Percentiles rank a stretch among this genome's conserved stretches.
Evolutionary conservation across 805 yeast genomes (phyloP).

Genomic region (Zygoascus flipseniorum): DNA sequence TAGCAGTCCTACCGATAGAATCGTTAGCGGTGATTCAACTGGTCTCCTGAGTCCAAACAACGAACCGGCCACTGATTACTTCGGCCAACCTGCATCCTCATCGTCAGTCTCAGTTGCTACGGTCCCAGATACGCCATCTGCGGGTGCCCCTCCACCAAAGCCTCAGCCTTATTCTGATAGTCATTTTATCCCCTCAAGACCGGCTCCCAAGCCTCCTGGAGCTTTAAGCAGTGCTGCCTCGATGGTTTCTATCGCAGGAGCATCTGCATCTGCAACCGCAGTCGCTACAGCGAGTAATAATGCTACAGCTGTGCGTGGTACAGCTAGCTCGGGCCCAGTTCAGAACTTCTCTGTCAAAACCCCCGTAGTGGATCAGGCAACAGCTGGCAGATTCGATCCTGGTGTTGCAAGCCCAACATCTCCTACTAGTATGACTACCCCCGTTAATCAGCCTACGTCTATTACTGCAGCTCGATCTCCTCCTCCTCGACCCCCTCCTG

Average conservation of each 20-base stretch:
- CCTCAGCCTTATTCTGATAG: constrained; percentile 1
- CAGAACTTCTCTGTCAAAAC: background rate
- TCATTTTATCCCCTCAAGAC: constrained; percentile 22
- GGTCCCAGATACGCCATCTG: background rate
- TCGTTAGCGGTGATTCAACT: background rate
- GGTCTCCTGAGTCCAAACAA: background rate
- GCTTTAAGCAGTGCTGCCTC: background rate
- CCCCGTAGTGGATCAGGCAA: background rate
- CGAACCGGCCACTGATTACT: constrained; percentile 6
- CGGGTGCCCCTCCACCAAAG: constrained; percentile 3
- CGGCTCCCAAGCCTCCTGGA: constrained; percentile 26
- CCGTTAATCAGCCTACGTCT: background rate
- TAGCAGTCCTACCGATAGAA: background rate
- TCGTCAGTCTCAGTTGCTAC: background rate
- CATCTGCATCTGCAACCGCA: constrained; percentile 3
- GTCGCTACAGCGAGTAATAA: constrained; percentile 7
- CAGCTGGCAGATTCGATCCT: background rate
- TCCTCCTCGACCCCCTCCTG: constrained; percentile 34
- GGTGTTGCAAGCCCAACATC: background rate
- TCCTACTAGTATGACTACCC: constrained; percentile 2
- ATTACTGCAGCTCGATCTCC: constrained; percentile 18
- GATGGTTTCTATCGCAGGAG: background rate
- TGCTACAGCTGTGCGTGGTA: constrained; percentile 2
- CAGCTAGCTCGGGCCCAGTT: constrained; percentile 1
- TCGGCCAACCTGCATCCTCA: background rate